Conservation (phyloP, 441 rosid species). For the Erodium texanum region DNA sequence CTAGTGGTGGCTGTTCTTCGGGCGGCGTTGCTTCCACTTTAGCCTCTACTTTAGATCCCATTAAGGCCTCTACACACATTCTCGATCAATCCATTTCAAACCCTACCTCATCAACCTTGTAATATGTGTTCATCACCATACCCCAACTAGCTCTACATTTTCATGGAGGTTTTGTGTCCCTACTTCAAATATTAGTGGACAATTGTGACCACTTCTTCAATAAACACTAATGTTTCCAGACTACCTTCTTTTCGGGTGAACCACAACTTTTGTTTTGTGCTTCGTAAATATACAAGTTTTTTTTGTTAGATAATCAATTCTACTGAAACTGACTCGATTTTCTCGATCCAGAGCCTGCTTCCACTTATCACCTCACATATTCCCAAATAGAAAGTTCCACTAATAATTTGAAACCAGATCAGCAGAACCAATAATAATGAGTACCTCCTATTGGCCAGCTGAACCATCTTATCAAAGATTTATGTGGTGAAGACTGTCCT, state of each 20-base stretch:
- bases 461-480: background rate
- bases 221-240: background rate
- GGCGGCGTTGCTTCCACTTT: background rate
- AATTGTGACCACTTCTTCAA: background rate
- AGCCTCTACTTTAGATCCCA: background rate
- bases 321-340: too few species aligned
- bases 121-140: background rate
- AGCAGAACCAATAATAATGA: background rate
- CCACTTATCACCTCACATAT: background rate
- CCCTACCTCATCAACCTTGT: background rate
- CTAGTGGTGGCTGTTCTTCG: background rate
- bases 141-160: background rate
- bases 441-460: background rate
- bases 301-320: too few species aligned
- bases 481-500: constrained; percentile 1
- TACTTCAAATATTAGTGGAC: background rate
- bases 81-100: background rate
- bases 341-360: background rate
- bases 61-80: background rate
- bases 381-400: background rate
- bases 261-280: background rate
- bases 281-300: background rate
- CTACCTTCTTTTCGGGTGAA: background rate
- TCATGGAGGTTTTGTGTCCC: background rate
- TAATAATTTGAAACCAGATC: background rate